Evolutionary conservation across 805 yeast species (phyloP).

Genomic region (Wickerhamiella siamensis): DNA sequence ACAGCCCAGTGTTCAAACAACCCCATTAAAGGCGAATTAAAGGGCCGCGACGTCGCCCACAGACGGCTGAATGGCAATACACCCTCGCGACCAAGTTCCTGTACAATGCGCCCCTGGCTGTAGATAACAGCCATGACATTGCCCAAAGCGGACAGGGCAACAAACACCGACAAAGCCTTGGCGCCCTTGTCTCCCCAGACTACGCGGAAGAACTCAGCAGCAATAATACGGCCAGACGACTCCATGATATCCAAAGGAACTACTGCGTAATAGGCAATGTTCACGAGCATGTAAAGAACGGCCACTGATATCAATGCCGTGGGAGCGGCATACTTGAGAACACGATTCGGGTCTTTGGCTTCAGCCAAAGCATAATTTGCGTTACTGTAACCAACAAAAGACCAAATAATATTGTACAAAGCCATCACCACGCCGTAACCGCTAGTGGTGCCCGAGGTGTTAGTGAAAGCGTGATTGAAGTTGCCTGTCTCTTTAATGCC

Average conservation of each 20-base stretch:
- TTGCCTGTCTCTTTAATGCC: conserved; percentile 41
- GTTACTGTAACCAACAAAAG: conserved; percentile 70
- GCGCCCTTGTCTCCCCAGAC: conserved; percentile 59
- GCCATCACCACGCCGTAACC: conserved; percentile 41
- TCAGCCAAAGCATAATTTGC: conserved; percentile 76
- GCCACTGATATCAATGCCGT: conserved; percentile 46
- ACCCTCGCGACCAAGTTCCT: conserved; percentile 73
- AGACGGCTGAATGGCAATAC: conserved; percentile 58
- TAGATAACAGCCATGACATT: conserved; percentile 69
- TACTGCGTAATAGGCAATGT: conserved; percentile 51
- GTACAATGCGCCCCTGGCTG: conserved; percentile 69
- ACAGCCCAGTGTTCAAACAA: conserved; percentile 64
- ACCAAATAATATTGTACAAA: conserved; percentile 71
- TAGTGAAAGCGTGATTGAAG: conserved; percentile 42
- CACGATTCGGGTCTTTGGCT: conserved; percentile 55
- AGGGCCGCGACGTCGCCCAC: conserved; percentile 59
- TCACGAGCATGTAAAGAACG: conserved; percentile 57
- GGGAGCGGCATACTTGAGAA: conserved; percentile 64
- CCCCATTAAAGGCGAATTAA: conserved; percentile 60
- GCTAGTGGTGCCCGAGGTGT: conserved; percentile 20
- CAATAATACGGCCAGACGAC: conserved; percentile 53
- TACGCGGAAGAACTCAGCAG: conserved; percentile 58
- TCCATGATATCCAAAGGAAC: conserved; percentile 33
- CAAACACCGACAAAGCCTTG: conserved; percentile 63
- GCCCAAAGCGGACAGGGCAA: conserved; percentile 69